Percentiles rank a stretch among this genome's conserved stretches.
phyloP scores from a whole-genome alignment of 1,139 yeast species.

The Pichia sp. region DNA sequence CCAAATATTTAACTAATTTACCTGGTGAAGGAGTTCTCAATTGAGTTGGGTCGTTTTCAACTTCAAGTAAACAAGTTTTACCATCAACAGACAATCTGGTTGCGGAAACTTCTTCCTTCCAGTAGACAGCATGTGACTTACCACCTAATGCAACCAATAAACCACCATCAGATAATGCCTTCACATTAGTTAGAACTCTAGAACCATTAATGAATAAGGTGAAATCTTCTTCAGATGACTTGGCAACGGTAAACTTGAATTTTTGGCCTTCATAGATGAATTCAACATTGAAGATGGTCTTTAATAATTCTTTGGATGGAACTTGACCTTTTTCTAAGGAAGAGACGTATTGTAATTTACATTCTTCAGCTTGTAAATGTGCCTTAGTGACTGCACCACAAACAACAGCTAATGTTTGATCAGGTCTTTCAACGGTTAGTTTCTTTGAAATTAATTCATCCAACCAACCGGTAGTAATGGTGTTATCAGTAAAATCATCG shows the following conservation, averaged over 20 bases:
- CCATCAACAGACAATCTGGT: conserved; percentile 95
- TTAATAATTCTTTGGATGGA: conserved; percentile 69
- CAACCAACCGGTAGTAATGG: conserved; percentile 97
- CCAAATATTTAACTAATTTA: conserved; percentile 85
- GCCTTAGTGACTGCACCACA: conserved; percentile 98
- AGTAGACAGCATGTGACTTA: conserved; percentile 87
- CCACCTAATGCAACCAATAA: conserved; percentile 82
- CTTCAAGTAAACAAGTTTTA: conserved; percentile 87
- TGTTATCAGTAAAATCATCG: conserved; percentile 91
- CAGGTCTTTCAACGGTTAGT: conserved; percentile 96
- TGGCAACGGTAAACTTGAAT: conserved; percentile 92
- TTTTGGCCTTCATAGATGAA: conserved; percentile 91
- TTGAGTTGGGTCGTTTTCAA: conserved; percentile 97
- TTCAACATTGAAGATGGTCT: conserved; percentile 85
- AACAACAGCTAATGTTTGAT: conserved; percentile 77
- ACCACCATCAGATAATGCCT: conserved; percentile 90
- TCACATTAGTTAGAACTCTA: conserved; percentile 78
- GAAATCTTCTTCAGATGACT: conserved; percentile 77
- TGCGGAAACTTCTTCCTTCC: conserved; percentile 96
- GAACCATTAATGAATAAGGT: conserved; percentile 91
- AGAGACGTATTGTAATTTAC: conserved; percentile 56
- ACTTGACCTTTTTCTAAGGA: conserved; percentile 94
- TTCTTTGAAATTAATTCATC: conserved; percentile 91
- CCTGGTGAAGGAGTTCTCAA: conserved; percentile 98
- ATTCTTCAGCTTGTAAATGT: conserved; percentile 68